Evolutionary conservation across 2,329 filamentous ascomycete species (phyloP).

Genomic region (Onygenales sp.): DNA sequence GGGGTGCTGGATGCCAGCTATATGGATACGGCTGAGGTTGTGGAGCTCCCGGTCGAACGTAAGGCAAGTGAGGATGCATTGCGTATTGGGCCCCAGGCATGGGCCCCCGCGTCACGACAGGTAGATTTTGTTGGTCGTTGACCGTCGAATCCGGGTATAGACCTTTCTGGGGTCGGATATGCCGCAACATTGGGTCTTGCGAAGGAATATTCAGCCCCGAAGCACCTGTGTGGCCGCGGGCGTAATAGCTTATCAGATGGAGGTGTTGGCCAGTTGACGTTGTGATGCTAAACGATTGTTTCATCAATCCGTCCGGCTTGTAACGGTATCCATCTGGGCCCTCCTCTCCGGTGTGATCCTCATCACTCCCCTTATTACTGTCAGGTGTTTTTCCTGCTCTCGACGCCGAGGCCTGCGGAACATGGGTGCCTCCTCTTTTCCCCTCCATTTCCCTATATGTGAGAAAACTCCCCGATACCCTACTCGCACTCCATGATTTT

Average conservation of each 20-base stretch:
- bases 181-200: conserved; percentile 66
- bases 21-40: conserved; percentile 35
- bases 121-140: conserved; percentile 71
- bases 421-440: conserved; percentile 71
- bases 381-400: conserved; percentile 70
- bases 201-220: conserved; percentile 72
- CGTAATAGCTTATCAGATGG: conserved; percentile 95
- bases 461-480: conserved; percentile 92
- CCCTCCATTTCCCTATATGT: conserved; percentile 99
- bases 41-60: conserved; percentile 34
- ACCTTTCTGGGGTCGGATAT: conserved; percentile 80
- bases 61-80: conserved; percentile 45
- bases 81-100: conserved; percentile 49
- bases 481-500: conserved; percentile 97
- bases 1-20: conserved; percentile 35
- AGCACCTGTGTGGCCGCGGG: conserved; percentile 63
- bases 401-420: conserved; percentile 46
- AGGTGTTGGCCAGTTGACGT: conserved; percentile 84
- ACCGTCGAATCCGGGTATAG: conserved; percentile 96
- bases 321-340: conserved; percentile 83
- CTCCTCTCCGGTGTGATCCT: conserved; percentile 62
- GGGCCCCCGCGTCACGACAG: conserved; percentile 68
- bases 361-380: conserved; percentile 69
- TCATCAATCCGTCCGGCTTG: conserved; percentile 96
- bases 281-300: conserved; percentile 98